Base-by-base conservation (phyloP, 441 rosid genomes). In the Pelargonium myrrhifolium region DNA sequence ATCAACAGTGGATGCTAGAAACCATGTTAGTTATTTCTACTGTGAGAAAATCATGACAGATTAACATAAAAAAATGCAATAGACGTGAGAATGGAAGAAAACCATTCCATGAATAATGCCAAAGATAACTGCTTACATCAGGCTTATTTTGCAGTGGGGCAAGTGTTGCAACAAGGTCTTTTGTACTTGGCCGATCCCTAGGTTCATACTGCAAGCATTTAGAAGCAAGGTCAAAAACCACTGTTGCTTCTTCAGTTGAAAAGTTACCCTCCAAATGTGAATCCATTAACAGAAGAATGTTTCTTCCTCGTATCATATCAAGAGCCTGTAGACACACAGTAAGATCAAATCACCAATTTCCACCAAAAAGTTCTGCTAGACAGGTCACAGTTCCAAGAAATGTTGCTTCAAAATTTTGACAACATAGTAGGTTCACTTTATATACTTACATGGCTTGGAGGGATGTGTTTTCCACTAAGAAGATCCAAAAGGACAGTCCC, bases 201-300 rank as follows among this genome's bases (percentile, higher is more conserved):
- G 88, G 87, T 74, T 89, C 94, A 68, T 80, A 76, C 68, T 89
- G 88, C 80, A 93, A 79, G 76, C 97, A 87, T 58, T 70, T 80
- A 40, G 84, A 85, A 24, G 93, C 98, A 68, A 90, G 94, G 66
- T 76, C 82, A 61, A 84, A 82, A 64, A 90, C 85, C 37, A 43
- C 76, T 0, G 77, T 87, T 59, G 92, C 96, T 74, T 89, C 93
- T 66, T 87, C 95, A 3, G 77, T 62, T 63, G 92, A 86, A 74
- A 89, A 89, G 12, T 80, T 85, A 37, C 89, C 96, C 71, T 85
- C 89, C 78, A 93, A 71, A 78, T 86, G 91, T 35, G 98, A 87
- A 74, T 93, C 97, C 85, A 89, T 86, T 71, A 93, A 80, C 17
- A 77, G 76, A 72, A 9, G 62, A 64, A 85, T 80, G 80, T 80